Evolutionary conservation across 2,329 filamentous ascomycete genomes (phyloP).

Genomic region (Atkinsonella hypoxylon): DNA sequence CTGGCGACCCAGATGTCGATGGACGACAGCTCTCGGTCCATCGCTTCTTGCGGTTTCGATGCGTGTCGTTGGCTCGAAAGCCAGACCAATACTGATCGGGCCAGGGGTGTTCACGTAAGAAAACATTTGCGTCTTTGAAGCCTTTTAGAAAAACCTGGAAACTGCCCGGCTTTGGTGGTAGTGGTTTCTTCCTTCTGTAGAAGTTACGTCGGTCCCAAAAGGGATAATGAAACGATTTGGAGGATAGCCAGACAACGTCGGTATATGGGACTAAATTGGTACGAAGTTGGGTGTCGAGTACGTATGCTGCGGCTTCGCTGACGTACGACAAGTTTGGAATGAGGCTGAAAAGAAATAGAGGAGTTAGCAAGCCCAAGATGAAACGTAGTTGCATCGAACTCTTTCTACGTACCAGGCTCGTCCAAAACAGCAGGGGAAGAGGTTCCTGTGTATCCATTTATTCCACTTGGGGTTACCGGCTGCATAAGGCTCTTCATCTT

Average conservation of each 20-base stretch:
- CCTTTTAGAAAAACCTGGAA: constrained; percentile 97
- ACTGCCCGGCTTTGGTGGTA: constrained; percentile 85
- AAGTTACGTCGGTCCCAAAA: constrained; percentile 90
- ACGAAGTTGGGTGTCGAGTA: constrained; percentile 78
- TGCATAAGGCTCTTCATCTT: constrained; percentile 96
- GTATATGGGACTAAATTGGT: constrained; percentile 95
- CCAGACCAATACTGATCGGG: constrained; percentile 72
- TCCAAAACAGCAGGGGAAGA: constrained; percentile 96
- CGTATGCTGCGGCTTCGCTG: constrained; percentile 93
- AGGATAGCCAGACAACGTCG: constrained; percentile 85
- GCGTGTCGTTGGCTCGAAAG: constrained; percentile 55
- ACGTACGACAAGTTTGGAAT: constrained; percentile 98
- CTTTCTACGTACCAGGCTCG: constrained; percentile 55
- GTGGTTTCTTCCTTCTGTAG: constrained; percentile 72
- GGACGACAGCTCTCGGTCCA: constrained; percentile 82
- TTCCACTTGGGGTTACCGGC: constrained; percentile 98
- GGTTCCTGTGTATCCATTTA: constrained; percentile 96
- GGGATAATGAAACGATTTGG: constrained; percentile 95
- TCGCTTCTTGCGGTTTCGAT: constrained; percentile 54
- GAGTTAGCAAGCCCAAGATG: neutral
- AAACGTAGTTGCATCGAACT: neutral
- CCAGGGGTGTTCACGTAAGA: constrained; percentile 91
- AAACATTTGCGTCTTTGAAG: constrained; percentile 93
- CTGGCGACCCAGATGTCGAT: constrained; percentile 31
- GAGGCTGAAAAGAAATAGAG: constrained; percentile 35